phyloP scores from a whole-genome alignment of 306 rosid genomes.

The Urtica urens region DNA sequence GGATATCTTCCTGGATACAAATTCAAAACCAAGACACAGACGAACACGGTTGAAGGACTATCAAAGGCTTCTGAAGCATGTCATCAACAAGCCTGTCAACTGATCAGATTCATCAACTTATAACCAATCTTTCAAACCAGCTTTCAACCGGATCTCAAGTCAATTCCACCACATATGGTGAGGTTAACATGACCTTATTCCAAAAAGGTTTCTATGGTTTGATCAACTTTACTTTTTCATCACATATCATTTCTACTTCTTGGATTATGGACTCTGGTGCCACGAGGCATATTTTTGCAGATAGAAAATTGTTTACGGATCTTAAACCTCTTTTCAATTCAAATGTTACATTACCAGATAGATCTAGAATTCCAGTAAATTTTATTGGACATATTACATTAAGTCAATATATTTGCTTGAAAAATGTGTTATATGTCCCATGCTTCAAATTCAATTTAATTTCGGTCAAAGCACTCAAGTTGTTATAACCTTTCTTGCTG shows the following conservation, averaged over 20 bases:
- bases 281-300: neutral
- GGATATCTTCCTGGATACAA: neutral
- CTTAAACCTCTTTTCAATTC: neutral
- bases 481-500: too few relatives aligned
- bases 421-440: neutral
- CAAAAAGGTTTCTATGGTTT: neutral
- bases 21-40: too few relatives aligned
- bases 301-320: neutral
- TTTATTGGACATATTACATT: neutral
- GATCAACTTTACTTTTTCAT: neutral
- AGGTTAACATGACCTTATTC: too few relatives aligned
- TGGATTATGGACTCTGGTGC: neutral
- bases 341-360: neutral
- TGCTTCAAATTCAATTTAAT: too few relatives aligned
- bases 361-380: neutral
- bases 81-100: too few relatives aligned
- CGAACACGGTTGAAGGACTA: too few relatives aligned
- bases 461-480: too few relatives aligned
- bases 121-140: too few relatives aligned
- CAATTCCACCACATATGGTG: too few relatives aligned
- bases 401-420: neutral
- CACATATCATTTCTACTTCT: neutral
- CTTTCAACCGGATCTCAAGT: neutral
- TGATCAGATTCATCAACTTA: too few relatives aligned
- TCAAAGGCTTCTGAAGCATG: neutral